Percentiles rank a stretch among this genome's conserved stretches.
These are phyloP conservation scores for Boletus tomentosulus DNA, from an alignment of 768 basidiomycete genomes.

Conservation along the genomic window DNA sequence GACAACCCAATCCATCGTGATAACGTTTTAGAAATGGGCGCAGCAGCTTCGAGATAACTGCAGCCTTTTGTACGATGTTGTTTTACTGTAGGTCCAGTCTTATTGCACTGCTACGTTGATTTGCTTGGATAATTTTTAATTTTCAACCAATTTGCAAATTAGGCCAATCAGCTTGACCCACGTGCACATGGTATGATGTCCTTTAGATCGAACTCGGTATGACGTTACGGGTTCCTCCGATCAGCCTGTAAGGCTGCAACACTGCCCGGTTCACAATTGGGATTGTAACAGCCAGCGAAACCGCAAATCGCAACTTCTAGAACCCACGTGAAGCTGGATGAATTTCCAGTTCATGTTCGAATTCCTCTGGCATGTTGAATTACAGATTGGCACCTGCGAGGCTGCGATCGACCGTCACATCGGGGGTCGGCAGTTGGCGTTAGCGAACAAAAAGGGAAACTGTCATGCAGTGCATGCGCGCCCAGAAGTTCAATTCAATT, in stretches of 20 bases:
- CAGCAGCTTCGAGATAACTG: no score
- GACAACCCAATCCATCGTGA: no score
- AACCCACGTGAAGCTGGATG: neutral
- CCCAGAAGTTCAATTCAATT: neutral
- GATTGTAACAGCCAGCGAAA: no score
- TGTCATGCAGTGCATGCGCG: neutral
- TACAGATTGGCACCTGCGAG: neutral
- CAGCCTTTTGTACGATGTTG: no score
- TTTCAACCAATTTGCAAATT: neutral
- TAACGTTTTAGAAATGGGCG: no score
- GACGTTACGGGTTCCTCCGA: neutral
- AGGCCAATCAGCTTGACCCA: neutral
- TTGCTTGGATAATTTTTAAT: neutral
- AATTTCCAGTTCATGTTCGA: neutral
- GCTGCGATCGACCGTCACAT: neutral
- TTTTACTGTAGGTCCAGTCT: no score
- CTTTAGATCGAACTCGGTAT: neutral
- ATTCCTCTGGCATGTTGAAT: neutral
- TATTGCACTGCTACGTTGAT: no score
- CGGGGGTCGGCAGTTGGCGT: neutral
- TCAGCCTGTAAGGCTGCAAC: no score
- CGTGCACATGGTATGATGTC: neutral
- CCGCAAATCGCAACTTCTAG: neutral
- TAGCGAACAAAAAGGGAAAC: neutral
- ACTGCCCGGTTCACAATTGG: no score